Percentiles rank a stretch among this genome's conserved stretches.
These are phyloP conservation scores for Xylariales sp. DNA, from an alignment of 2,329 filamentous ascomycete species.

Conservation along the genomic window DNA sequence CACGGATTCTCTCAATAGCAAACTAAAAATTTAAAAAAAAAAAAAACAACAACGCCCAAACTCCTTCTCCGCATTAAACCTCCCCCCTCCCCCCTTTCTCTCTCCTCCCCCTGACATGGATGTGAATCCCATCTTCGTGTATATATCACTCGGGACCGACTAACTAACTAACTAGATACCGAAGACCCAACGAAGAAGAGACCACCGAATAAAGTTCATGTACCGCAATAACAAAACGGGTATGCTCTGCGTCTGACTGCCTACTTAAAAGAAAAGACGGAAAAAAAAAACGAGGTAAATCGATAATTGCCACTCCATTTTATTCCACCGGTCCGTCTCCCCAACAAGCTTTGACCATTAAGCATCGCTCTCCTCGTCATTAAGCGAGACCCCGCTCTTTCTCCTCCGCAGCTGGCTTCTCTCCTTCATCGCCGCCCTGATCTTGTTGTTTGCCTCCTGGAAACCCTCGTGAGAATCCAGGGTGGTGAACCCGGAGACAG, in stretches of 20 bases:
- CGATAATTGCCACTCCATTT: neutral
- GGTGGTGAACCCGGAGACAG: constrained; percentile 75
- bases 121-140: constrained; percentile 22
- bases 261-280: neutral
- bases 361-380: constrained; percentile 41
- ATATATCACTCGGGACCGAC: constrained; percentile 7
- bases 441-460: constrained; percentile 85
- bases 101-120: constrained; percentile 1
- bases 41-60: too few species aligned
- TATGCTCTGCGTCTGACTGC: constrained; percentile 9
- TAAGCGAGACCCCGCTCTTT: constrained; percentile 56
- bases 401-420: constrained; percentile 71
- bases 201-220: neutral
- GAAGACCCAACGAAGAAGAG: neutral
- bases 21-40: too few species aligned
- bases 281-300: neutral
- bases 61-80: too few species aligned
- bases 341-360: constrained; percentile 6
- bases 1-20: too few species aligned
- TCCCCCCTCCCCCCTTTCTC: too few species aligned
- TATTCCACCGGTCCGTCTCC: constrained; percentile 22
- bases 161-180: neutral
- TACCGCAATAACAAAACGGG: constrained; percentile 22
- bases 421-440: constrained; percentile 85
- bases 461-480: constrained; percentile 77